These are phyloP conservation scores for Astragalus glycyphyllos DNA, from an alignment of 306 rosid species.

Conservation along the genomic window DNA sequence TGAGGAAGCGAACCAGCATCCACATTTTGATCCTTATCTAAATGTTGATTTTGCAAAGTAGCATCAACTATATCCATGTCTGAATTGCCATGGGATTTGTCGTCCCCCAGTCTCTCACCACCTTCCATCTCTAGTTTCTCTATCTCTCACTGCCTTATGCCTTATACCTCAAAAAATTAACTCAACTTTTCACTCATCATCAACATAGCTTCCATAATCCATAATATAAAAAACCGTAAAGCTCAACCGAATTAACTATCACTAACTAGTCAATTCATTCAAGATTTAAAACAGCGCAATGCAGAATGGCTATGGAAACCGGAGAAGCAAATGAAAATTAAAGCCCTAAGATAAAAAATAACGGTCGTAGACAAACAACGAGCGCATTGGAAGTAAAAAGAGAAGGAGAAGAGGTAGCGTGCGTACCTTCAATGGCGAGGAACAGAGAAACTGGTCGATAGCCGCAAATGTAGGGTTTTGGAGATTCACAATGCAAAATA, in stretches of 20 bases:
- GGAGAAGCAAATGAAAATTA: background rate
- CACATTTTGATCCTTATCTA: slow-evolving; percentile 40
- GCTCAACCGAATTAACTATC: background rate
- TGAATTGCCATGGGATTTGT: slow-evolving; percentile 35
- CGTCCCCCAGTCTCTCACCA: slow-evolving; percentile 40
- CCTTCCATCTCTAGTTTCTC: slow-evolving; percentile 46
- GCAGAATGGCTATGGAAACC: slow-evolving; percentile 7
- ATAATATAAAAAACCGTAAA: background rate
- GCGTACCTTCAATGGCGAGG: slow-evolving; percentile 30
- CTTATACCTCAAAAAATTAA: background rate
- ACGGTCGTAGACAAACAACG: background rate
- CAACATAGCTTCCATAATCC: background rate
- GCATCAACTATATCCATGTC: slow-evolving; percentile 45
- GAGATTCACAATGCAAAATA: slow-evolving; percentile 12
- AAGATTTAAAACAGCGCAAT: background rate
- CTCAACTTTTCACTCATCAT: slow-evolving; percentile 1
- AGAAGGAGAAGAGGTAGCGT: background rate
- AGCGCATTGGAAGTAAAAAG: background rate
- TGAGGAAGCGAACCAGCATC: slow-evolving; percentile 16
- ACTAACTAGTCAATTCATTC: background rate
- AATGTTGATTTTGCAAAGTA: slow-evolving; percentile 14
- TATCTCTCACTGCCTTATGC: background rate
- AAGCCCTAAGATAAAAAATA: slow-evolving; percentile 22
- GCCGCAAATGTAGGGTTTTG: slow-evolving; percentile 45
- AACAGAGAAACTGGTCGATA: background rate